These are phyloP conservation scores for Tetrapisispora phaffii DNA, from an alignment of 805 yeast species.

Conservation along the genomic window DNA sequence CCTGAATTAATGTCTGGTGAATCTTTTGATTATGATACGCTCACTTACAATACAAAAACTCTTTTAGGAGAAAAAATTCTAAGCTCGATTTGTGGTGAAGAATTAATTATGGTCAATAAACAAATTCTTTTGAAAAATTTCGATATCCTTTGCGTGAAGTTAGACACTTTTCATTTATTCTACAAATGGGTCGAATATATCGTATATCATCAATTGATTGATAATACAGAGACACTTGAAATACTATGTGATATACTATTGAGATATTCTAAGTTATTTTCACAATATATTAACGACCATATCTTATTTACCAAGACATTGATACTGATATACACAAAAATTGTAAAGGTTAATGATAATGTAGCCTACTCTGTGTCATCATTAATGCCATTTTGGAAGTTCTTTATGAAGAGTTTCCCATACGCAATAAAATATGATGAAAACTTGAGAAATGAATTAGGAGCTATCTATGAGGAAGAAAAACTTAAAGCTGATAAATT, in stretches of 20 bases:
- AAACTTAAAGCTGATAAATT: conserved; percentile 17
- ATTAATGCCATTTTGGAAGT: conserved; percentile 28
- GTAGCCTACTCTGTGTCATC: conserved; percentile 16
- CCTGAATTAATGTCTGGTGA: conserved; percentile 14
- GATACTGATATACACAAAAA: conserved; percentile 20
- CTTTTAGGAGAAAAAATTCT: conserved; percentile 42
- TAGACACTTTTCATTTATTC: conserved; percentile 25
- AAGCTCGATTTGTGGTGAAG: conserved; percentile 31
- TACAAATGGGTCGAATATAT: conserved; percentile 29
- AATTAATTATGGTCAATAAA: conserved; percentile 15
- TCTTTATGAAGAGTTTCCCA: conserved; percentile 24
- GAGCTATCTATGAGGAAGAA: conserved; percentile 24
- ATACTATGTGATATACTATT: conserved; percentile 23
- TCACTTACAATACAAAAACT: conserved; percentile 37
- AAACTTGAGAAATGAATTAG: conserved; percentile 20
- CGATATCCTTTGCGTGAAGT: conserved; percentile 17
- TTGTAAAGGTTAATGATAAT: conserved; percentile 16
- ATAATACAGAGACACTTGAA: conserved; percentile 23
- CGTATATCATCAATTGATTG: conserved; percentile 25
- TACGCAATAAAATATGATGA: conserved; percentile 22
- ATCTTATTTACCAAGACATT: conserved; percentile 27
- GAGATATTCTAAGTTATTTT: conserved; percentile 25
- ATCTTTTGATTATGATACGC: conserved; percentile 11
- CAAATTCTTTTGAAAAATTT: conserved; percentile 14
- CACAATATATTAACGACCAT: conserved; percentile 32